Evolutionary conservation across 2,329 filamentous ascomycete genomes (phyloP), one percentile per base, ranked within the genome.

Genomic region (Paraconiothyrium sp.): DNA sequence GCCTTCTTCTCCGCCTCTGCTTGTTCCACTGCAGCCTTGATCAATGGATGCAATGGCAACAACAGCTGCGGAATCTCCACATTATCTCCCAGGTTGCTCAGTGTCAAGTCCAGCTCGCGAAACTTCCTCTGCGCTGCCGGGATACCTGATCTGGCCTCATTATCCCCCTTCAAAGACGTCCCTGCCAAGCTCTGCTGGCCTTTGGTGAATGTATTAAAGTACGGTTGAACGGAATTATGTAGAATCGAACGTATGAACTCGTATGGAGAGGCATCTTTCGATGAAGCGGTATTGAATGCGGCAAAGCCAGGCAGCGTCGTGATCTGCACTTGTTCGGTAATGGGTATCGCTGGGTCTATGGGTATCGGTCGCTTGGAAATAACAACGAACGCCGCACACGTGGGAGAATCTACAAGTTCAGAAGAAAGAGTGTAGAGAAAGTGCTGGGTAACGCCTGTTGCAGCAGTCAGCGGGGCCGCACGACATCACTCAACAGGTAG

Each of bases 41-140:
- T 93, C 35, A 96, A 87, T 32, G 94, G 91, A 74, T 97, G 94
- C 67, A 97, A 90, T 11, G 92, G 89, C 65, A 99, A 83, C 20
- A 92, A 91, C 55, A 98, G 86, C 71, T 97, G 93, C 22, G 95
- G 95, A 57, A 99, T 98, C 79, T 99, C 96, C 59, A 97, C 93
- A 79, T 99, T 98, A 79, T 99, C 94, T 80, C 97, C 94, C 58
- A 99, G 84, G 74, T 99, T 94, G 60, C 93, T 86, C 72, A 99
- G 83, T 69, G 91, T 95, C 70, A 97, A 85, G 78, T 97, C 94
- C 69, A 99, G 82, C 78, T 99, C 96, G 54, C 94, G 95, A 78
- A 98, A 90, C 74, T 93, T 92, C 86, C 97, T 97, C 84, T 97
- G 97, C 22, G 95, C 94, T n/a, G 94, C 93, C 16, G 95, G 93